A percentile compares a stretch with the other conserved stretches of the same genome.
phyloP scores from a whole-genome alignment of 2,329 filamentous ascomycete species.

The Claviceps digitariae region DNA sequence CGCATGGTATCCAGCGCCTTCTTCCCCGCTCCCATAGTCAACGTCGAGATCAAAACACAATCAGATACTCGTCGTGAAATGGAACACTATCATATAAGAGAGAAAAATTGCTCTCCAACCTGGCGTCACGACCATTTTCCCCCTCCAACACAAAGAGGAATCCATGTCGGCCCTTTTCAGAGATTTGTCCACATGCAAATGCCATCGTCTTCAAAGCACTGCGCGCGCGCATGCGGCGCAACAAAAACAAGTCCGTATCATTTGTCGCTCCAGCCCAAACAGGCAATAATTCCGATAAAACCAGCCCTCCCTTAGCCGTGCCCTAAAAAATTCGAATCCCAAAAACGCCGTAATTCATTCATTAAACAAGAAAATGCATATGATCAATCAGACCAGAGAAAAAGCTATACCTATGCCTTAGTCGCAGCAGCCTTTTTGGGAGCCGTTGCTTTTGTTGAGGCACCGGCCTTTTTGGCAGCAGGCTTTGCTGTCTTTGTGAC shows the following conservation, averaged over 20 bases:
- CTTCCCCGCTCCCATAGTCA: not conserved
- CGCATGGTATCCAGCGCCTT: not conserved
- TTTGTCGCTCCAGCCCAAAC: slow-evolving; percentile 9
- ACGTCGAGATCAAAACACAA: not conserved
- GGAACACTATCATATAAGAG: not conserved
- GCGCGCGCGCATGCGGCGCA: slow-evolving; percentile 3
- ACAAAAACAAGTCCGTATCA: slow-evolving; percentile 4
- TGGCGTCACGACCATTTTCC: not conserved
- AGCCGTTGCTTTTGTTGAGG: slow-evolving; percentile 30
- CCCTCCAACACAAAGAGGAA: not conserved
- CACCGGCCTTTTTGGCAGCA: slow-evolving; percentile 33
- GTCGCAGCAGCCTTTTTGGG: slow-evolving; percentile 31
- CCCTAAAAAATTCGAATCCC: slow-evolving; percentile 13
- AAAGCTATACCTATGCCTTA: slow-evolving; percentile 24
- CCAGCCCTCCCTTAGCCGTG: slow-evolving; percentile 8
- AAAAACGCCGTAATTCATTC: slow-evolving; percentile 22
- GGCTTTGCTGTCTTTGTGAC: slow-evolving; percentile 54
- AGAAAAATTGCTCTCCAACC: not conserved
- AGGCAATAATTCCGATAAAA: slow-evolving; percentile 8
- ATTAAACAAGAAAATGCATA: slow-evolving; percentile 15
- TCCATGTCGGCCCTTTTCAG: not conserved
- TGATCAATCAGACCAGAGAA: slow-evolving; percentile 11
- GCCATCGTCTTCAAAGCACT: slow-evolving; percentile 8
- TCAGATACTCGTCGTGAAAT: not conserved
- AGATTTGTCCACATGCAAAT: slow-evolving; percentile 5